Base-by-base conservation (phyloP, 805 yeast genomes). In the Saccharomyces cerevisiae region DNA sequence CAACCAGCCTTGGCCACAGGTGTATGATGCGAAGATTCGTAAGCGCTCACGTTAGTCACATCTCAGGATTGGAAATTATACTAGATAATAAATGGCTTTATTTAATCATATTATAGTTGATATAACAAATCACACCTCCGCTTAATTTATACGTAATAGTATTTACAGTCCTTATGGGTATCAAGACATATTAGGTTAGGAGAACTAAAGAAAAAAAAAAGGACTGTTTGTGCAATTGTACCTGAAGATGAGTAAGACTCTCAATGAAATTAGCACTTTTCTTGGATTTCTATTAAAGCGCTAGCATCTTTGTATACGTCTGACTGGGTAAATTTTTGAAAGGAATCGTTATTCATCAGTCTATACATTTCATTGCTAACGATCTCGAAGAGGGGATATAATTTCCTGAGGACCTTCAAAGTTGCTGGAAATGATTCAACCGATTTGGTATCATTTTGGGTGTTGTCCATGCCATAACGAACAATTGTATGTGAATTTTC, bases 321-420 rank as follows among this genome's bases (percentile, higher is more conserved):
- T 0, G 83, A 78, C 9, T 63, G 66, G 41, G 84, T 55, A 59
- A 88, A 87, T 65, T 87, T 87, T 2, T 87, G 87, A 43, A 85
- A 75, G 6, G 94, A 85, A 69, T 88, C 95, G 36, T 68, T 76
- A 59, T 84, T 86, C 85, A 88, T 82, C 68, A 88, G 69, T 46
- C 74, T 70, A 59, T 77, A 78, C 51, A 85, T 76, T 48, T 78
- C 78, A 10, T 60, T 51, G n/a, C 76, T 73, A 6, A 85, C 79
- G 22, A 72, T 70, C n/a, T 75, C 76, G 51, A 80, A 79, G 14
- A 79, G 68, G 1, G 77, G 78, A 29, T 61, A 71, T 10, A 79
- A 60, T 32, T 68, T 64, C 41, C 70, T 69, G 41, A 81, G 56
- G 6, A 75, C 58, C 6, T 59, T 60, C 51, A 79, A 55, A 8